phyloP scores from a whole-genome alignment of 768 basidiomycete genomes.

The Mycena sanguinolenta region DNA sequence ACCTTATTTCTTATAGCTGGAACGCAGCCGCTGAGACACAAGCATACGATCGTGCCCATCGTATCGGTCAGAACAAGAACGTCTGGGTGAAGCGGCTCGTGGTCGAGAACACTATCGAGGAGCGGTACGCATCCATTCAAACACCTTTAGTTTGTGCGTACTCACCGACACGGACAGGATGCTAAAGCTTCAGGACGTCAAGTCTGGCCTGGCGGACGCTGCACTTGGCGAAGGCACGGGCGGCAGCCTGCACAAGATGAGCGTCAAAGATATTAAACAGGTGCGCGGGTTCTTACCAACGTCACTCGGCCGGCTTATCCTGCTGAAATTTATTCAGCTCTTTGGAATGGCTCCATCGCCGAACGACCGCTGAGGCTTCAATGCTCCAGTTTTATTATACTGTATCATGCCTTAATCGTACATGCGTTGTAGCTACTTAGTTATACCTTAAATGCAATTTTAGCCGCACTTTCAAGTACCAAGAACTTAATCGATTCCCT shows the following conservation, averaged over 20 bases:
- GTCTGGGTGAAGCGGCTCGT: slow-evolving; percentile 79
- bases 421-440: neutral
- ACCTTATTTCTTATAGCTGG: slow-evolving; percentile 53
- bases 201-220: slow-evolving; percentile 75
- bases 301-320: too few relatives aligned
- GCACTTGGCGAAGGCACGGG: slow-evolving; percentile 79
- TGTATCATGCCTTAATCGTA: neutral
- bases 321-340: slow-evolving; percentile 42
- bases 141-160: too few relatives aligned
- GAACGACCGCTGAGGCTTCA: neutral
- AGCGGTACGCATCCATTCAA: slow-evolving; percentile 58
- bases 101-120: slow-evolving; percentile 79
- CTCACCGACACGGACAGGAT: slow-evolving; percentile 58
- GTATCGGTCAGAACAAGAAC: slow-evolving; percentile 77
- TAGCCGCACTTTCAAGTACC: too few relatives aligned
- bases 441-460: too few relatives aligned
- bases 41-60: slow-evolving; percentile 75
- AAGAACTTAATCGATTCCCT: too few relatives aligned
- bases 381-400: neutral
- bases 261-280: slow-evolving; percentile 76
- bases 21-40: slow-evolving; percentile 81
- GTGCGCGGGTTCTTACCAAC: slow-evolving; percentile 47
- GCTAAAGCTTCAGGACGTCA: slow-evolving; percentile 76
- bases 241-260: slow-evolving; percentile 71
- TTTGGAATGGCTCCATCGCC: slow-evolving; percentile 49